Evolutionary conservation across 2,329 filamentous ascomycete species (phyloP), one percentile per base, ranked within the genome.

Genomic region (Sordariomycetes sp.): DNA sequence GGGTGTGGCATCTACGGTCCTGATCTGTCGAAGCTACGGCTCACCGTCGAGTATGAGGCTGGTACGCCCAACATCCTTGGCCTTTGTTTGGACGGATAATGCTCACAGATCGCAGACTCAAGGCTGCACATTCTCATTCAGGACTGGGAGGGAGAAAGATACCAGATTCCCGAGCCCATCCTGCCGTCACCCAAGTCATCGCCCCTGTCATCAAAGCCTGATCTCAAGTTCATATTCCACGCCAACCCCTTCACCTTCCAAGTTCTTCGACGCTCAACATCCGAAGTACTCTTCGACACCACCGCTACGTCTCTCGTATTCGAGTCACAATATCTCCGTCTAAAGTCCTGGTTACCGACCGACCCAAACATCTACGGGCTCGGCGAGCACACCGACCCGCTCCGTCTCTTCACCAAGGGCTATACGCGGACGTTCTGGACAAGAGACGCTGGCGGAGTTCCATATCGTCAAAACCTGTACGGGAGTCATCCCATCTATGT

Each of bases 1-100:
- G 66, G 79, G 5, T 92, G 86, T 62, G 82, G 90, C 53, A 72
- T 75, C 17, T 93, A 90, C 42, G 86, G 86, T 0, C 80, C 69
- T 8, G 86, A 93, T 49, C 62, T 93, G 19, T 66, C 78, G 17
- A 61, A 69, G 5, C 61, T 93, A 32, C 69, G 67, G 23, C 60
- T 93, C 21, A 69, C 74, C 3, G 79, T 92, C 11, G 48, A 49
- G 5, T 55, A 57, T 25, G 49, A 59, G 27, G 49, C 48, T 11
- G 37, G 50, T 50, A 30, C 36, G 46, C 38, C n/a, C 24, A 21
- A 21, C 6, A 9, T 6, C 17, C 7, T 24, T 16, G 7, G n/a
- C 11, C 20, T 8, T 17, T 18, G 7, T 16, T 10, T 4, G 14
- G 18, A 18, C 8, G 9, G n/a, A 14, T 15, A 10, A 8, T 14